Conservation (phyloP, 2,329 filamentous ascomycete genomes). For the Colletotrichum navitas region DNA sequence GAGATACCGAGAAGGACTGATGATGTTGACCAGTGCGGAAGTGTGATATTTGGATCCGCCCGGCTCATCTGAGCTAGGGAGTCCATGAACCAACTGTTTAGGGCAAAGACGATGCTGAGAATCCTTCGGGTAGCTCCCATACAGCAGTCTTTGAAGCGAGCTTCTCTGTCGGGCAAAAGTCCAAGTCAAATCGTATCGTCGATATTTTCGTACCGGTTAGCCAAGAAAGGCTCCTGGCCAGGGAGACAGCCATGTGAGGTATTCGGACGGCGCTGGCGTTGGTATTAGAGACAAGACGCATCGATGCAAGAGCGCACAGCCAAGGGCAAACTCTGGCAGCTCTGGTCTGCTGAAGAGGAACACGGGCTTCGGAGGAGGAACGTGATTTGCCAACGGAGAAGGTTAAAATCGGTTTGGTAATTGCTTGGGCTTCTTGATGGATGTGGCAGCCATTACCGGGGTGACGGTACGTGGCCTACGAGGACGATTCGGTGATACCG, state of each 20-base stretch:
- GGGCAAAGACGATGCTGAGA: not conserved
- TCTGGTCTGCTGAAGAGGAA: not conserved
- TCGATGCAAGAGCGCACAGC: not conserved
- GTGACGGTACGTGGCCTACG: not conserved
- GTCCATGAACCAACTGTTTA: too few species aligned
- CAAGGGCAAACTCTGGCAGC: not conserved
- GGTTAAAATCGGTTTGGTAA: slow-evolving; percentile 29
- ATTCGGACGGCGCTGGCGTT: not conserved
- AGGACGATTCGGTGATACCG: not conserved
- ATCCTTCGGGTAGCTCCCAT: not conserved
- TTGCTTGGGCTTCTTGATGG: slow-evolving; percentile 34
- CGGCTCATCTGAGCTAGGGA: not conserved
- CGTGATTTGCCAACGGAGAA: slow-evolving; percentile 16
- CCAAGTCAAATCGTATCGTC: not conserved
- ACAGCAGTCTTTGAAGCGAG: not conserved
- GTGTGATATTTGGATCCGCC: not conserved
- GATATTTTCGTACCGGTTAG: not conserved
- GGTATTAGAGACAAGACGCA: not conserved
- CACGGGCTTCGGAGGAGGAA: slow-evolving; percentile 18
- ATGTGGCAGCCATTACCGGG: slow-evolving; percentile 22
- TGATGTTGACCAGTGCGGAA: too few species aligned
- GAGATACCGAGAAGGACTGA: not conserved
- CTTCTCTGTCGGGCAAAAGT: not conserved
- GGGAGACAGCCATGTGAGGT: not conserved
- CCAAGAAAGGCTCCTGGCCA: not conserved